Base-by-base conservation (phyloP, 352 stramenopile species). In the Pythium sp. region DNA sequence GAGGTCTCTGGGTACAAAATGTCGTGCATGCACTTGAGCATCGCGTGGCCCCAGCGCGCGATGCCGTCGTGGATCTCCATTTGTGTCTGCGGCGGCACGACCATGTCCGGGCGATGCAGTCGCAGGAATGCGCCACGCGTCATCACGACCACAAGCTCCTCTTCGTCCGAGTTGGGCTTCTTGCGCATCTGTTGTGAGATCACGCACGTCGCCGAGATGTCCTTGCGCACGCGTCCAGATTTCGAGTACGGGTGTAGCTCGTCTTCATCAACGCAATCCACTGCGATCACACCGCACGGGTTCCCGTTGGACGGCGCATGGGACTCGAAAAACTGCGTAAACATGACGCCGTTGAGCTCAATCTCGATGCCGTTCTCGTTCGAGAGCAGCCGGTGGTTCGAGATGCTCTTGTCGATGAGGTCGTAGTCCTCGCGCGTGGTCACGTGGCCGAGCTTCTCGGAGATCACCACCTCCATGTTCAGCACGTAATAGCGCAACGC, bases 401-500 rank as follows among this genome's bases (percentile, higher is more conserved):
- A 78, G 2, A 87, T 70, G 53, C 72, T 77, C 62, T 73, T 70
- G 38, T 80, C 82, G 1, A 71, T 57, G 5, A 68, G 74, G 57
- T 82, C 85, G 65, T 89, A 80, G 47, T 87, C 76, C 58, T 88
- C 79, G 5, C 79, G 74, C 53, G 83, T 75, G 4, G 81, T 87
- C 26, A 90, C 82, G 41, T 87, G 69, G 5, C 81, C 81, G 11
- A 89, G 64, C 54, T 76, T 77, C 47, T 91, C 79, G 0, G 81
- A 87, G 65, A 89, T 80, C 34, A 63, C 81, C 53, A 85, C 81
- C 56, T 91, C 81, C 59, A 86, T 77, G 46, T 87, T 89, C n/a
- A 69, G 51, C n/a, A 85, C 75, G 71, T 82, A 90, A 60, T 79
- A 82, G 62, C 75, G 71, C 28, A 86, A 74, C 15, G 83, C 81